Percentiles rank a stretch among this genome's conserved stretches.
Evolutionary conservation across 805 yeast species (phyloP).

Genomic region (Scheffersomyces spartinae): DNA sequence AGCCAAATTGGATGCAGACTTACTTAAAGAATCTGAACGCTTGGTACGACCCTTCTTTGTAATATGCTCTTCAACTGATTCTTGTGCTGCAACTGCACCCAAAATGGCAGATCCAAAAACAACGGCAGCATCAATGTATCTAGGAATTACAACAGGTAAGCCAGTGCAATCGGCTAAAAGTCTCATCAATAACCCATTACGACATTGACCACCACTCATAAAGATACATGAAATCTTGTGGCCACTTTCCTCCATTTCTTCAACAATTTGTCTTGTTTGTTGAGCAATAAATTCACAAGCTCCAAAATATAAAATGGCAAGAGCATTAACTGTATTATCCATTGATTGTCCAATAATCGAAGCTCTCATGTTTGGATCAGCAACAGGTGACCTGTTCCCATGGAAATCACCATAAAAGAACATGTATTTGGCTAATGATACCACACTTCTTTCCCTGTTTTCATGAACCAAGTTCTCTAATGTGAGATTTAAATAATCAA

Average conservation of each 20-base stretch:
- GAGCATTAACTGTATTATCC: constrained; percentile 76
- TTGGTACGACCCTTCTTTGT: constrained; percentile 21
- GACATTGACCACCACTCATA: constrained; percentile 95
- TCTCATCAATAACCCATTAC: constrained; percentile 82
- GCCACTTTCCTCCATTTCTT: constrained; percentile 71
- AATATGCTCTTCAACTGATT: constrained; percentile 32
- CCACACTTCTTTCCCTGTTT: constrained; percentile 56
- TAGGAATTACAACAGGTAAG: constrained; percentile 81
- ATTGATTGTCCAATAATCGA: constrained; percentile 85
- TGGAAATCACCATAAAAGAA: constrained; percentile 95
- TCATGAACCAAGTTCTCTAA: constrained; percentile 55
- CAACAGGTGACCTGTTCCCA: constrained; percentile 96
- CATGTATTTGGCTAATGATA: constrained; percentile 68
- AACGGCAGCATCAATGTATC: constrained; percentile 93
- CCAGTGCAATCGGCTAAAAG: constrained; percentile 89
- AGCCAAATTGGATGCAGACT: too few species aligned
- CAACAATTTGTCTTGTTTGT: constrained; percentile 92
- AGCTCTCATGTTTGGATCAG: constrained; percentile 89
- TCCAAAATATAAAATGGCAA: constrained; percentile 79
- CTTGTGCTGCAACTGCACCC: constrained; percentile 88
- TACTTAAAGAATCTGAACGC: constrained; percentile 21
- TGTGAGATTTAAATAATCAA: constrained; percentile 70
- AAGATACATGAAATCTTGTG: constrained; percentile 66
- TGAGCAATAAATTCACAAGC: constrained; percentile 97
- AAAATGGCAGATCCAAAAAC: constrained; percentile 92